Evolutionary conservation across 441 rosid genomes (phyloP), one percentile per base, ranked within the genome.

Genomic region (Manihot esculenta): DNA sequence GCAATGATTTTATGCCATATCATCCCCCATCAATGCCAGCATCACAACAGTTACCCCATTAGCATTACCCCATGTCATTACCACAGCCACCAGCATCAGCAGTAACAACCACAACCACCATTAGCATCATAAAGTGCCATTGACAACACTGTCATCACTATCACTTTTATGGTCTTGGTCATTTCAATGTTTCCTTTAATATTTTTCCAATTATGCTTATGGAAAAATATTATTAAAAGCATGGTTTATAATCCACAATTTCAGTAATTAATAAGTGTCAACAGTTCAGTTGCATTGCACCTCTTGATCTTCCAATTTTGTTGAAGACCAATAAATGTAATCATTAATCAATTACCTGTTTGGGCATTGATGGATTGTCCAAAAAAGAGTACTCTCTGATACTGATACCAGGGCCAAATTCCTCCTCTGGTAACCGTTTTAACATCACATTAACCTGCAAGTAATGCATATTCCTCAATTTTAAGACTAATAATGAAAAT

Each of bases 371-470:
- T 47, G 95, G 96, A 81, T 95, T 95, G 48, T 87, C 86, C 64
- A 95, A 78, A 80, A 95, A 84, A 41, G 97, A 91, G 76, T 91
- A 95, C 79, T 93, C 99, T 83, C 96, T 95, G 73, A 89, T 80
- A 77, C 76, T 74, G 54, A 89, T 88, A 68, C 81, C 83, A 44
- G 94, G 97, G 74, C 99, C 99, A 79, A 91, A 95, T 80, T 93
- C 98, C 69, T 95, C 96, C 71, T 78, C 84, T 2, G 90, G 82
- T 45, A 81, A 76, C 72, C 83, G 87, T 75, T 91, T 82, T 77
- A 89, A 59, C 95, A 95, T 91, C 64, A 79, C 79, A 83, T 93
- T 85, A 71, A 95, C 90, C 99, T 92, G 86, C 79, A 83, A 70
- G 14, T 54, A 74, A 21, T 44, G 14, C 58, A 68, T 71, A 66